phyloP scores from a whole-genome alignment of 305 asterid genomes.

The Solanum aculeatissimum region DNA sequence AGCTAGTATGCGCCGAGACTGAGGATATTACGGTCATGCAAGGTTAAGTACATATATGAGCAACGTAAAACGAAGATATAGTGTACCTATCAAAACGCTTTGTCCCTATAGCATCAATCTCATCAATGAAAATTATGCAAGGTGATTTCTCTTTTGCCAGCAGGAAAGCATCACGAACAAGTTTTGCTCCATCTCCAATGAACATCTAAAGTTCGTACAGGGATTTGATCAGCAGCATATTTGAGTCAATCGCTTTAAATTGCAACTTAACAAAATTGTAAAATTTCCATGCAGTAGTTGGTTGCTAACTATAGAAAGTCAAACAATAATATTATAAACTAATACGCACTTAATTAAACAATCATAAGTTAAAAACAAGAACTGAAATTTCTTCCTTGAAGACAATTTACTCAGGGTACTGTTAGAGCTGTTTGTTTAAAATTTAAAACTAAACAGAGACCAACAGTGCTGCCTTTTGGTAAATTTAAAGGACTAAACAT shows the following conservation, averaged over 20 bases:
- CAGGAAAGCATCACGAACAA: slow-evolving; percentile 41
- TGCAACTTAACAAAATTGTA: not conserved
- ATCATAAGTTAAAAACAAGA: not conserved
- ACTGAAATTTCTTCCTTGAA: not conserved
- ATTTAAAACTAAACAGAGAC: not conserved
- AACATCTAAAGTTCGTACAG: slow-evolving; percentile 27
- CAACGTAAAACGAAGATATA: not conserved
- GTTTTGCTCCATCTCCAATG: slow-evolving; percentile 44
- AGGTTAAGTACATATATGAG: not conserved
- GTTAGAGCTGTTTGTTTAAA: not conserved
- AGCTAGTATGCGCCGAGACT: not conserved
- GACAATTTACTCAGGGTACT: not conserved
- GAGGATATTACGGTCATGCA: not conserved
- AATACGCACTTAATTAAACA: not conserved
- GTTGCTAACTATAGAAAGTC: not conserved
- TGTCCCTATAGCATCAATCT: slow-evolving; percentile 41
- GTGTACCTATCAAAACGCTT: slow-evolving; percentile 36
- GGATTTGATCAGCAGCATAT: not conserved
- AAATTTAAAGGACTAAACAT: not conserved
- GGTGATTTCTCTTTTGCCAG: slow-evolving; percentile 45
- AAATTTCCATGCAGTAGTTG: not conserved
- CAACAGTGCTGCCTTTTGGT: not conserved
- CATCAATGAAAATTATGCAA: slow-evolving; percentile 39
- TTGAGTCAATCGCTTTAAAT: not conserved
- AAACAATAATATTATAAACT: not conserved